Evolutionary conservation across 2,329 filamentous ascomycete species (phyloP).

Genomic region (Coccinonectria pachysandricola): DNA sequence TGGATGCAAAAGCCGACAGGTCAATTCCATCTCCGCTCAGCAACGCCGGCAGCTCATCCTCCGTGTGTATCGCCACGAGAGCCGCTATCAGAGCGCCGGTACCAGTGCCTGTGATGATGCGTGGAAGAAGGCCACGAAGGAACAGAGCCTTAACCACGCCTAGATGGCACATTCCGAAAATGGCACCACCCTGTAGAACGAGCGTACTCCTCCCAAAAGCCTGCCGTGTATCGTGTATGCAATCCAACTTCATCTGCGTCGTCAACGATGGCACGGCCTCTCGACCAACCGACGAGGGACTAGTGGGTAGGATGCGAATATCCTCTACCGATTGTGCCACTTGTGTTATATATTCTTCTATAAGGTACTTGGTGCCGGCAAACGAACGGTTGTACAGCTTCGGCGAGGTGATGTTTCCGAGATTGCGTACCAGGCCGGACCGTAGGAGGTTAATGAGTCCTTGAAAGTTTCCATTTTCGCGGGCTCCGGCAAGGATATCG

Average conservation of each 20-base stretch:
- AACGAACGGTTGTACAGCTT: conserved; percentile 78
- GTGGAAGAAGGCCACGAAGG: conserved; percentile 67
- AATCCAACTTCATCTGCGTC: conserved; percentile 71
- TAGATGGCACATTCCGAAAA: conserved; percentile 83
- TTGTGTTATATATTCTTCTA: conserved; percentile 82
- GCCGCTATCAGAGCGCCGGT: conserved; percentile 86
- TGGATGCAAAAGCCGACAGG: conserved; percentile 61
- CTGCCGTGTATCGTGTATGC: conserved; percentile 77
- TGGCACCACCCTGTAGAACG: conserved; percentile 80
- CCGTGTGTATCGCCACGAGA: conserved; percentile 75
- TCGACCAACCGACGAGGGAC: conserved; percentile 26
- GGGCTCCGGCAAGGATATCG: conserved; percentile 57
- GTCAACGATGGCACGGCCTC: conserved; percentile 38
- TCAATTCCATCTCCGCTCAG: conserved; percentile 74
- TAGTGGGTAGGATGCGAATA: conserved; percentile 56
- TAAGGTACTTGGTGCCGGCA: conserved; percentile 78
- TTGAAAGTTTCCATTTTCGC: conserved; percentile 62
- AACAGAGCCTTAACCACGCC: conserved; percentile 85
- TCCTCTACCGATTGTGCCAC: conserved; percentile 73
- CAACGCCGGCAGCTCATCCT: conserved; percentile 70
- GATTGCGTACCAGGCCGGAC: conserved; percentile 69
- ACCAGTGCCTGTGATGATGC: conserved; percentile 84
- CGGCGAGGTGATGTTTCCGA: conserved; percentile 81
- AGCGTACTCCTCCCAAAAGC: conserved; percentile 80
- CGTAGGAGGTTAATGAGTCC: conserved; percentile 70